Conservation (phyloP, 257 asterid genomes). For the Verbascum thapsus region DNA sequence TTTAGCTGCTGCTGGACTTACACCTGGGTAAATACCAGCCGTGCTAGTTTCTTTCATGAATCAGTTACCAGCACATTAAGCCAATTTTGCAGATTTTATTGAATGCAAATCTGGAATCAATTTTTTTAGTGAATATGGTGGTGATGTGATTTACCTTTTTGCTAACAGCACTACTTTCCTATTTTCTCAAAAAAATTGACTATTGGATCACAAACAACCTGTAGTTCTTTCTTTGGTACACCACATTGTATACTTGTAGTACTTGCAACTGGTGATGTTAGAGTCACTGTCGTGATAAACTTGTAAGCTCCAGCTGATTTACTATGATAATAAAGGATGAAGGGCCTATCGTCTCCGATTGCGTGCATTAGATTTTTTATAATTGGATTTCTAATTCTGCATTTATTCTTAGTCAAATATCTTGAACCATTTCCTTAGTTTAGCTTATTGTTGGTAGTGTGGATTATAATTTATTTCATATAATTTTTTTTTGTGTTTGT, state of each 20-base stretch:
- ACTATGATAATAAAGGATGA: background rate
- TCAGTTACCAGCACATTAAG: constrained; percentile 9
- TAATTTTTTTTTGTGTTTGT: constrained; percentile 18
- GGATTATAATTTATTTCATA: constrained; percentile 1
- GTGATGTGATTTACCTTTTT: constrained; percentile 1
- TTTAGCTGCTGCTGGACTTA: constrained; percentile 61
- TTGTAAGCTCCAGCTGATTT: constrained; percentile 21
- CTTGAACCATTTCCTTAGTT: constrained; percentile 16
- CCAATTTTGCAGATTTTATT: background rate
- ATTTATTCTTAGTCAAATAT: background rate
- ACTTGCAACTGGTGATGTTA: constrained; percentile 15
- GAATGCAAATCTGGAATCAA: background rate
- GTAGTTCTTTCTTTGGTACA: background rate
- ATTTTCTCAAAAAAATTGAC: background rate
- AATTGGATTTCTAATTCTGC: background rate
- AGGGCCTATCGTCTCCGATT: background rate
- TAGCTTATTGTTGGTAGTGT: constrained; percentile 6
- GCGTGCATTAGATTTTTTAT: constrained; percentile 2
- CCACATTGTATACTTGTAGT: constrained; percentile 19
- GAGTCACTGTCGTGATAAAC: constrained; percentile 20
- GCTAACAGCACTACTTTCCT: background rate
- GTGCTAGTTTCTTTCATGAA: background rate
- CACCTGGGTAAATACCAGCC: constrained; percentile 48
- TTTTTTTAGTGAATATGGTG: constrained; percentile 1
- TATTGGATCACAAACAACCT: constrained; percentile 3